Base-by-base conservation (phyloP, 1,284 basidiomycete species). In the Austropuccinia psidii region DNA sequence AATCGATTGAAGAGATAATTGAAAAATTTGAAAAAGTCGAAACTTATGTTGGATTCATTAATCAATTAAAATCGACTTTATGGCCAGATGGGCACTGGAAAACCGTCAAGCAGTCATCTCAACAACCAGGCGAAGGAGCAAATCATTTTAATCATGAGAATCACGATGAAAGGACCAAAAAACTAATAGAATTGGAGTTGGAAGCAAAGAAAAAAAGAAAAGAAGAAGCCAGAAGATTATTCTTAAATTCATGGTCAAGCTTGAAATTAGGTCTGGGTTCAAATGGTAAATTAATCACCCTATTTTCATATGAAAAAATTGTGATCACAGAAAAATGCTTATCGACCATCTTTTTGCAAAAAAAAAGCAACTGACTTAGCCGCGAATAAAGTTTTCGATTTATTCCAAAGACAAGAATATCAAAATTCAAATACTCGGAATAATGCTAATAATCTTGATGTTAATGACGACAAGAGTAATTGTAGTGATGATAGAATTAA, bases 231-330 rank as follows among this genome's bases (percentile, higher is more conserved):
- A 47, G 57, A n/a, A 52, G 54, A 29, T 43, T 72, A 37, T 72
- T 61, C 27, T 33, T 72, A 2, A 45, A 49, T 19, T 62, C 43
- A 17, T 72, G 69, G 69, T 49, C 41, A 21, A 58, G 33, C 24
- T 41, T 72, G 9, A 72, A 72, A 35, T 62, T 72, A n/a, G 58
- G 58, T 11, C 31, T 72, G 17, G 69, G 69, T 21, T 62, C 69
- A 15, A 72, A 72, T 72, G 69, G 69, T 72, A 4, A 39, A 58
- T 27, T 21, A 7, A 2, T 3, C 6, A 31, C 19, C 39, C n/a
- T n/a, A n/a, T n/a, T n/a, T n/a, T n/a, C n/a, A n/a, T n/a, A 7
- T 19, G 24, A 29, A 33, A 2, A 49, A 21, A 45, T n/a, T 6
- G 2, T 8, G 29, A n/a, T 11, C 7, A 37, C 41, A 11, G 35